phyloP scores from a whole-genome alignment of 768 basidiomycete genomes.

The Kwoniella dendrophila region DNA sequence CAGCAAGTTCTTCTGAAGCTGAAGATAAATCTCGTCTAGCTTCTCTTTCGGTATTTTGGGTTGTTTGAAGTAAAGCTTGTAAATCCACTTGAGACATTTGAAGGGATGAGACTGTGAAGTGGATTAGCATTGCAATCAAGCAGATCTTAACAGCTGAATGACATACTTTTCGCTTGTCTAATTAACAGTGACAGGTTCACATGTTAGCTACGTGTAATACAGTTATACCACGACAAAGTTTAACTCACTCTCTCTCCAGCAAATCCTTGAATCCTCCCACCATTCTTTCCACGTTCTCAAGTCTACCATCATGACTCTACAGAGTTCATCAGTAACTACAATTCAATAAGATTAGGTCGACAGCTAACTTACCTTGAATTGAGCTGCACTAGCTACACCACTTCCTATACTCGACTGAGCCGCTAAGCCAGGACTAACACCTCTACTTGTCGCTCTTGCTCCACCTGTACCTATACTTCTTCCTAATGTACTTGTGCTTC shows the following conservation, averaged over 20 bases:
- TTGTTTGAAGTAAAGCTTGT: conserved; percentile 32
- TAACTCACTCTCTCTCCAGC: conserved; percentile 38
- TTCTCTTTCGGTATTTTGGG: conserved; percentile 50
- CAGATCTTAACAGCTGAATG: not conserved
- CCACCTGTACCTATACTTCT: conserved; percentile 24
- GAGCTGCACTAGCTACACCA: conserved; percentile 45
- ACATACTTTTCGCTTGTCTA: conserved; percentile 34
- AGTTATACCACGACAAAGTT: not conserved
- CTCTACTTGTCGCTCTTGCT: conserved; percentile 28
- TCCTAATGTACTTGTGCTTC: conserved; percentile 21
- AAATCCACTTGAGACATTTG: conserved; percentile 43
- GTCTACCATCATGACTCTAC: conserved; percentile 41
- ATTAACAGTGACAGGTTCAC: not conserved
- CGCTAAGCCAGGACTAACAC: conserved; percentile 39
- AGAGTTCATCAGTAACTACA: not conserved
- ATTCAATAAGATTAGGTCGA: no score
- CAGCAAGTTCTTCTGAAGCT: conserved; percentile 53
- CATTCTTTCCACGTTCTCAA: conserved; percentile 47
- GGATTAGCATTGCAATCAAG: not conserved
- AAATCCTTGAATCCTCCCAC: conserved; percentile 44
- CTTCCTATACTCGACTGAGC: conserved; percentile 36
- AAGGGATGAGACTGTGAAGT: conserved; percentile 33
- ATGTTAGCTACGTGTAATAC: no score
- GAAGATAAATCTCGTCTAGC: conserved; percentile 48
- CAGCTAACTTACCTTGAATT: conserved; percentile 37